A percentile compares a stretch with the other conserved stretches of the same genome.
Conservation (phyloP, 805 yeast genomes). For the Starmerella stellata region DNA sequence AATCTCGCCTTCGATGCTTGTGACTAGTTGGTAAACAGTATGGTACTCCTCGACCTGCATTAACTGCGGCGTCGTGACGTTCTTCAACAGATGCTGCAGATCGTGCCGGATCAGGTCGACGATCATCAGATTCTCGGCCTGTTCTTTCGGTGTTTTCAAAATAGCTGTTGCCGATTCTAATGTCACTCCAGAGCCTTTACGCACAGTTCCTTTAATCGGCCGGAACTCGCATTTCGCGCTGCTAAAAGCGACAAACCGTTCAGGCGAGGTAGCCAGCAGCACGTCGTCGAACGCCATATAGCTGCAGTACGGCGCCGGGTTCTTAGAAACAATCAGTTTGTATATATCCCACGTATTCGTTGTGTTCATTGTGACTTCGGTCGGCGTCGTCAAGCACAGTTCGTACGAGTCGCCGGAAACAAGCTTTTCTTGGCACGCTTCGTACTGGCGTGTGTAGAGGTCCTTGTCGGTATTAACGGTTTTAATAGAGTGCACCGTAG, state of each 20-base stretch:
- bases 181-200: slow-evolving; percentile 38
- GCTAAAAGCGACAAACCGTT: slow-evolving; percentile 73
- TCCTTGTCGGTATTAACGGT: slow-evolving; percentile 9
- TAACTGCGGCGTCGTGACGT: slow-evolving; percentile 55
- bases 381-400: slow-evolving; percentile 65
- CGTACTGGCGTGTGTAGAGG: slow-evolving; percentile 38
- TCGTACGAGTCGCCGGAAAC: slow-evolving; percentile 83
- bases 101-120: slow-evolving; percentile 92
- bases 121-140: slow-evolving; percentile 93
- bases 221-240: slow-evolving; percentile 49
- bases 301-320: slow-evolving; percentile 88
- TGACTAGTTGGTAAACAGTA: slow-evolving; percentile 80
- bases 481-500: not conserved
- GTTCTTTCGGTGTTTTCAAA: slow-evolving; percentile 71
- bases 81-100: slow-evolving; percentile 43
- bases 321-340: slow-evolving; percentile 45
- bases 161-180: slow-evolving; percentile 42
- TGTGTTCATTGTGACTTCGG: not conserved
- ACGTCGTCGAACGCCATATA: slow-evolving; percentile 50
- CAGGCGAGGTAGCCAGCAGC: slow-evolving; percentile 82
- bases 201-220: slow-evolving; percentile 93
- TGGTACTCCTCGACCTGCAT: slow-evolving; percentile 87
- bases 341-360: slow-evolving; percentile 48
- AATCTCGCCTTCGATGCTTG: slow-evolving; percentile 60
- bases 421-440: slow-evolving; percentile 46